phyloP scores from a whole-genome alignment of 2,329 filamentous ascomycete species.

The Periconia sp. region DNA sequence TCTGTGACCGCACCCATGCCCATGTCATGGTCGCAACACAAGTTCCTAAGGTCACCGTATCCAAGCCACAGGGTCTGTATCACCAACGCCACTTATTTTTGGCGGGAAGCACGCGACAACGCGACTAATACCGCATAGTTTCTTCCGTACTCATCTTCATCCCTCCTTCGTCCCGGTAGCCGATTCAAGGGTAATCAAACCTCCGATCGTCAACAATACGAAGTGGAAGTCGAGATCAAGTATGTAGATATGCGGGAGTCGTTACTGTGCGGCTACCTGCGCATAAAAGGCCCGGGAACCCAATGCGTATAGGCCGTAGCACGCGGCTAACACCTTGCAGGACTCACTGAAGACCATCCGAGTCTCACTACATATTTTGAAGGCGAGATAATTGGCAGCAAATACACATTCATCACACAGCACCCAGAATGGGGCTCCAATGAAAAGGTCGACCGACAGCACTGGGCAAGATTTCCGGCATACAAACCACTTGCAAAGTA shows the following conservation, averaged over 20 bases:
- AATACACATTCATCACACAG: conserved; percentile 90
- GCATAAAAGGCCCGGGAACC: conserved; percentile 76
- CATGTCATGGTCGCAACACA: conserved; percentile 26
- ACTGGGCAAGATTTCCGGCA: conserved; percentile 88
- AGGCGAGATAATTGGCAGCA: conserved; percentile 93
- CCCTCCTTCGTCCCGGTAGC: conserved; percentile 82
- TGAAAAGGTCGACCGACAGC: conserved; percentile 86
- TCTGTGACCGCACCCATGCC: conserved; percentile 26
- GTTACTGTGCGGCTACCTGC: conserved; percentile 90
- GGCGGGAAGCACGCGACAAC: not conserved
- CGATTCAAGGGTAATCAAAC: conserved; percentile 89
- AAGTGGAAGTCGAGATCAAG: conserved; percentile 96
- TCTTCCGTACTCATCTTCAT: conserved; percentile 78
- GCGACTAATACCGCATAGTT: conserved; percentile 53
- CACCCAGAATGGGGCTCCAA: conserved; percentile 90
- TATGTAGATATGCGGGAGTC: conserved; percentile 94
- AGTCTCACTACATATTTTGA: conserved; percentile 99
- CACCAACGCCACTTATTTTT: not conserved
- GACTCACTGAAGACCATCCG: conserved; percentile 90
- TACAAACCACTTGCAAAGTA: conserved; percentile 76
- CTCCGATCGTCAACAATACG: conserved; percentile 89
- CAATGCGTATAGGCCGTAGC: not conserved
- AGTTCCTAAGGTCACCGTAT: conserved; percentile 32
- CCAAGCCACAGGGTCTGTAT: conserved; percentile 37
- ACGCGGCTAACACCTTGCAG: conserved; percentile 50